phyloP scores from a whole-genome alignment of 2,329 filamentous ascomycete species.

The Dothideomycetes sp. region DNA sequence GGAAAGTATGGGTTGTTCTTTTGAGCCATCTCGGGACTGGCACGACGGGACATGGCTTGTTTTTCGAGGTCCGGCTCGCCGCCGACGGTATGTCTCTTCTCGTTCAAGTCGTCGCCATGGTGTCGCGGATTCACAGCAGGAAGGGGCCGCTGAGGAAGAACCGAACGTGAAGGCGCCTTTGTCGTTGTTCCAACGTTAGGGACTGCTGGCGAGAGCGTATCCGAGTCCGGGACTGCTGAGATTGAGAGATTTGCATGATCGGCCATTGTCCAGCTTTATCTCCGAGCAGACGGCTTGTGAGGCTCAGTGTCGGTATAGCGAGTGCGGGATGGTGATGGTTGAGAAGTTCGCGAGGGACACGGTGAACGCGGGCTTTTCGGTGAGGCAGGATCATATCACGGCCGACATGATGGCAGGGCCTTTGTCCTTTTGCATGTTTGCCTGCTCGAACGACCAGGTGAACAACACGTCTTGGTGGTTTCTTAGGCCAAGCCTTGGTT shows the following conservation, averaged over 20 bases:
- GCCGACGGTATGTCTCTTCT: not conserved
- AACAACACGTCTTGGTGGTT: too few relatives aligned
- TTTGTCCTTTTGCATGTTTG: too few relatives aligned
- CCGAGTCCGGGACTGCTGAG: conserved; percentile 7
- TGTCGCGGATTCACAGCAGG: conserved; percentile 1
- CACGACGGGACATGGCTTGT: conserved; percentile 3
- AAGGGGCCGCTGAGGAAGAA: conserved; percentile 4
- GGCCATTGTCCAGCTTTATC: conserved; percentile 11
- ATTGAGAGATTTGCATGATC: conserved; percentile 2
- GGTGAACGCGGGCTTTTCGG: too few relatives aligned
- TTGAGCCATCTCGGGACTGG: conserved; percentile 2
- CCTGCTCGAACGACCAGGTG: too few relatives aligned
- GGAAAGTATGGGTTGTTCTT: conserved; percentile 3
- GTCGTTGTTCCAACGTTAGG: not conserved
- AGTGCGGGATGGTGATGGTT: too few relatives aligned
- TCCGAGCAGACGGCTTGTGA: too few relatives aligned
- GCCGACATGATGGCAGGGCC: too few relatives aligned
- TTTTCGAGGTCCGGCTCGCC: conserved; percentile 3
- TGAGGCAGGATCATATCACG: too few relatives aligned
- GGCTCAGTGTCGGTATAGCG: too few relatives aligned
- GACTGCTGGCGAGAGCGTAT: conserved; percentile 4
- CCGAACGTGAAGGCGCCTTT: conserved; percentile 3
- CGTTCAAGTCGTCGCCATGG: not conserved
- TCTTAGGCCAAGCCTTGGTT: too few relatives aligned
- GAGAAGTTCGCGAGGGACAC: too few relatives aligned